Conservation (phyloP, 169 alveolate genomes). For the Plasmodium adleri region DNA sequence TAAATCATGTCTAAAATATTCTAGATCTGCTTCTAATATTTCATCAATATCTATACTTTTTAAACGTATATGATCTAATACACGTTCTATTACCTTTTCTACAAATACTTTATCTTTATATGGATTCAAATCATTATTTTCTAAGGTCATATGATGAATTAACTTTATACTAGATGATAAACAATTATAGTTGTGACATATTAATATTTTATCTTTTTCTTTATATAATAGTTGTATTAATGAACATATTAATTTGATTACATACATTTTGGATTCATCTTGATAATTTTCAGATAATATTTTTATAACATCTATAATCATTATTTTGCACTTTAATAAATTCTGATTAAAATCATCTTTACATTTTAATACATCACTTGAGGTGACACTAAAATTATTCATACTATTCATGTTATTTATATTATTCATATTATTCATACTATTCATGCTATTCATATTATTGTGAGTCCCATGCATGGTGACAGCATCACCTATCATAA, state of each 20-base stretch:
- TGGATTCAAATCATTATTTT: conserved; percentile 36
- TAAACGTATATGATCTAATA: conserved; percentile 31
- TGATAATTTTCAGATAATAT: conserved; percentile 40
- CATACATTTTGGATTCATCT: conserved; percentile 57
- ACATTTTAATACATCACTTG: not conserved
- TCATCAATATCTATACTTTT: conserved; percentile 51
- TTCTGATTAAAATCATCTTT: conserved; percentile 8
- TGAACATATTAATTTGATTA: conserved; percentile 21
- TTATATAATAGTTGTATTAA: conserved; percentile 26
- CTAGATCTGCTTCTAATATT: conserved; percentile 63
- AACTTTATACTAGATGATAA: conserved; percentile 48
- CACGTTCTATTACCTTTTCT: conserved; percentile 52
- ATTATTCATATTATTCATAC: not conserved
- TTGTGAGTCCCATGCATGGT: not conserved
- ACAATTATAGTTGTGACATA: conserved; percentile 68
- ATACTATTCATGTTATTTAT: not conserved
- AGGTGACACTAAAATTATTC: not conserved
- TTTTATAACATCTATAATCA: conserved; percentile 31
- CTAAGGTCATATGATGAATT: conserved; percentile 58
- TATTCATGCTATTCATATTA: not conserved
- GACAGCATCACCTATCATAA: not conserved
- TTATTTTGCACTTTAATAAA: conserved; percentile 48
- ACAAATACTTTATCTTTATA: conserved; percentile 39
- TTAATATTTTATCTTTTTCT: conserved; percentile 15
- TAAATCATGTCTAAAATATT: conserved; percentile 38